Percentiles rank a stretch among this genome's conserved stretches.
Evolutionary conservation across 768 basidiomycete species (phyloP).

Genomic region (Tulasnella sp.): DNA sequence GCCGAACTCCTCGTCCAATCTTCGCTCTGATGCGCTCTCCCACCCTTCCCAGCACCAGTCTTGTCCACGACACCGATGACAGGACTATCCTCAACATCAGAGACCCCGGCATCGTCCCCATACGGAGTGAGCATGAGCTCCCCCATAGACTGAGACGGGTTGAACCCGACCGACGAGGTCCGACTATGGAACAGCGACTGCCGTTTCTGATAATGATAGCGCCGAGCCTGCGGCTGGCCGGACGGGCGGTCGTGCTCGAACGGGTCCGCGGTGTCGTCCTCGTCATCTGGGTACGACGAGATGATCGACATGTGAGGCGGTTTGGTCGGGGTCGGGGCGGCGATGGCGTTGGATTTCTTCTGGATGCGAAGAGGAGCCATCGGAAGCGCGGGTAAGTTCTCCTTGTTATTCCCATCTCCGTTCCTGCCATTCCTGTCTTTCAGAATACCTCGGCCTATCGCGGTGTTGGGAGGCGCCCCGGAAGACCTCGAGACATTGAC

Average conservation of each 20-base stretch:
- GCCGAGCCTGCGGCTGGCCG: neutral
- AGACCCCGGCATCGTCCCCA: neutral
- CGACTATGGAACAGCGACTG: neutral
- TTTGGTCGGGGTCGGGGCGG: neutral
- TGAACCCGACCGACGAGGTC: neutral
- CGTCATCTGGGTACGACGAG: neutral
- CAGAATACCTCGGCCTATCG: neutral
- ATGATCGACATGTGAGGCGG: neutral
- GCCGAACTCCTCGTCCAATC: neutral
- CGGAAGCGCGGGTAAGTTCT: neutral
- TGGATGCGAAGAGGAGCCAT: neutral
- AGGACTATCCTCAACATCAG: neutral
- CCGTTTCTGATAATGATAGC: neutral
- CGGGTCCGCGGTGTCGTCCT: neutral
- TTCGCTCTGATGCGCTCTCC: neutral
- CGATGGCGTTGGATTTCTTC: neutral
- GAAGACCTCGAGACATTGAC: neutral
- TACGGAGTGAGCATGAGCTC: conserved; percentile 3
- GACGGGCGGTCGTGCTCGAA: neutral
- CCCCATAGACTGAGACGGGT: neutral
- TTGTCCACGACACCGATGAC: neutral
- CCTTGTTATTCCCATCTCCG: neutral
- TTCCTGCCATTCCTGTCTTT: neutral
- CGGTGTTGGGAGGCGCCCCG: neutral
- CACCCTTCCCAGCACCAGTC: neutral